Evolutionary conservation across 2,329 filamentous ascomycete species (phyloP), one percentile per base, ranked within the genome.

Genomic region (Drechslerella coelobrocha): DNA sequence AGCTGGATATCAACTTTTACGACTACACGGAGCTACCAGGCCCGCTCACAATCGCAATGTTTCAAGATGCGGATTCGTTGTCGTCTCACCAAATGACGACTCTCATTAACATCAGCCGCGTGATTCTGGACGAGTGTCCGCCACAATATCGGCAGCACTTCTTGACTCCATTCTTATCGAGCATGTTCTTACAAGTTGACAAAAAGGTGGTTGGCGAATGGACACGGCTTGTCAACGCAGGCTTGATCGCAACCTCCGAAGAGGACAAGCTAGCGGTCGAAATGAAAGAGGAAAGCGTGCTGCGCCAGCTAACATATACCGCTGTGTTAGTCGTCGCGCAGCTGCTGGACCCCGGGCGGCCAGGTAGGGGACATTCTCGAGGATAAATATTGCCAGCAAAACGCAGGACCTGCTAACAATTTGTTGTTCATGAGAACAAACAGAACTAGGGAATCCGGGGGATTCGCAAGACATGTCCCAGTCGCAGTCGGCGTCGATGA

Each of bases 271-370:
- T 99, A 57, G 90, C 90, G 0, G 92, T 97, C 74, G 94, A 99
- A 80, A 99, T 99, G 94, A 96, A 97, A 79, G 88, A 91, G 5
- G 94, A 99, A 78, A 97, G 93, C 77, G 95, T 99, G 27, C 81
- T 99, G 48, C 87, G 94, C 19, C 92, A 97, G 78, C 84, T 97
- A 53, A 97, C 93, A 0, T 94, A 95, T 79, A 91, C 91, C 2
- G 91, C 92, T 0, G 91, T 97, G 27, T 88, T 94, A 75, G 91
- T 97, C 84, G 89, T 97, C 73, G 91, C 91, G 6, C 90, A 91
- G 74, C 87, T 97, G 75, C 83, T 99, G 21, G 92, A 96, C 77
- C 90, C 92, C 12, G 82, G 83, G 65, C 81, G 82, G 83, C 52
- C 82, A 86, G 80, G 83, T 79, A 78, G 88, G 86, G 88, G 82